phyloP scores from a whole-genome alignment of 345 rosid species.

The thale cress (Arabidopsis thaliana) region TAIR10.1 NC_003075.7:16315001-16315500 shows the following conservation, averaged over 20 bases:
- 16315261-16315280: not conserved
- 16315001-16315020: not conserved
- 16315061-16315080: slow-evolving; percentile 7
- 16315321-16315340: not conserved
- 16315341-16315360: slow-evolving; percentile 22
- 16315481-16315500: not conserved
- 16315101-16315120: not conserved
- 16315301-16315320: not conserved
- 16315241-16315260: not conserved
- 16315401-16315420: slow-evolving; percentile 30
- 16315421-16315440: not conserved
- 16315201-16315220: not conserved
- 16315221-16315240: not conserved
- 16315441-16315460: not conserved
- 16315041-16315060: slow-evolving; percentile 20
- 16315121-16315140: not conserved
- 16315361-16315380: slow-evolving; percentile 12
- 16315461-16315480: not conserved
- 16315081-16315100: slow-evolving; percentile 2
- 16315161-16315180: not conserved
- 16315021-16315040: slow-evolving; percentile 22
- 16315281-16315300: not conserved
- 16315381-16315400: slow-evolving; percentile 37
- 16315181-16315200: slow-evolving; percentile 4
- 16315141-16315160: not conserved